Evolutionary conservation across 139 green algal genomes (phyloP), one percentile per base, ranked within the genome.

Genomic region (Monoraphidium neglectum): DNA sequence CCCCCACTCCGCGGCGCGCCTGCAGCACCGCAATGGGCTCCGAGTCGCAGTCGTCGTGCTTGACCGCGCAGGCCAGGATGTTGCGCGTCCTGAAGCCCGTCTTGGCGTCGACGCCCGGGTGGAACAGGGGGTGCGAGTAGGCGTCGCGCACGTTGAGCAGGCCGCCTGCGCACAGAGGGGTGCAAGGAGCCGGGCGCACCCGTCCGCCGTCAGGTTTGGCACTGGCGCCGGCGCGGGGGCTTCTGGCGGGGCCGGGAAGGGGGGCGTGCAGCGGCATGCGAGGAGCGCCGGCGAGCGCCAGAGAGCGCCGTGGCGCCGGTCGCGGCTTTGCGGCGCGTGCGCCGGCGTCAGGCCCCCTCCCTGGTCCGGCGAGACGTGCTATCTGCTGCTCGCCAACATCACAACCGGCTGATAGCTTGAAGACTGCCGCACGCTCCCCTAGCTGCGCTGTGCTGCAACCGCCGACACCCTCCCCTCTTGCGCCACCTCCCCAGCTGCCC

Each of bases 111-210:
- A 88, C 68, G 12, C 71, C 80, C 6, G 75, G 72, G 71, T 88
- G 90, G 81, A 94, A 94, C 37, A 87, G 61, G 0, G 81, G 78
- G 66, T 89, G 74, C 4, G 30, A 46, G 70, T 93, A 92, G 40
- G 83, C 85, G 63, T 93, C 86, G 4, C 43, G n/a, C 1, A 93
- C 81, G 77, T 92, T 92, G 82, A 92, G 86, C 18, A 77, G 70
- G 46, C 80, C 70, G 30, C 87, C 87, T 84, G 77, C 26, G 28
- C 2, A 3, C 12, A 16, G 43, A 8, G 43, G 37, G 43, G 43
- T 8, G 43, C 8, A 51, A 12, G 43, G 43, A 12, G 43, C n/a
- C n/a, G n/a, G n/a, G n/a, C n/a, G n/a, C n/a, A n/a, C n/a, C n/a
- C n/a, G n/a, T n/a, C n/a, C n/a, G n/a, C n/a, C n/a, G 43, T 8